A percentile compares a stretch with the other conserved stretches of the same genome.
Evolutionary conservation across 1,284 basidiomycete genomes (phyloP).

Genomic region (Cryptococcus depauperatus): DNA sequence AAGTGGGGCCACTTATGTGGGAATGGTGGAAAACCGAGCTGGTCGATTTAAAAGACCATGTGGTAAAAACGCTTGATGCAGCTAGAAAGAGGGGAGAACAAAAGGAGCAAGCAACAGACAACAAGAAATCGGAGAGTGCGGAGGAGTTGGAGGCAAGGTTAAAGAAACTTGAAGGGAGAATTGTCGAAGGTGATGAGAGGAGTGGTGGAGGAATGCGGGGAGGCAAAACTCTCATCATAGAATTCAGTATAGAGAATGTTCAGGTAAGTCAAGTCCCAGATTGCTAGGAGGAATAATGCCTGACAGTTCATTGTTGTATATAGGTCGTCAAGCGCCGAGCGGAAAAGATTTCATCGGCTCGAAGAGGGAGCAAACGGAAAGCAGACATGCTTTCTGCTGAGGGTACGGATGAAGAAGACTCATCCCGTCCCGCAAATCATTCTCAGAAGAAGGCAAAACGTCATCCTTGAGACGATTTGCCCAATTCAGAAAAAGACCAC

Average conservation of each 20-base stretch:
- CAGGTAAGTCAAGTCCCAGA: conserved; percentile 52
- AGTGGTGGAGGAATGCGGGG: conserved; percentile 43
- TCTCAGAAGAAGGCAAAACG: conserved; percentile 1
- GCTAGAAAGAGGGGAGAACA: conserved; percentile 22
- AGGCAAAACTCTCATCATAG: conserved; percentile 66
- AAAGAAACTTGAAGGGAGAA: conserved; percentile 39
- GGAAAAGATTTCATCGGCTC: conserved; percentile 30
- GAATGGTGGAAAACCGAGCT: conserved; percentile 79
- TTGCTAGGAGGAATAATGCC: background rate
- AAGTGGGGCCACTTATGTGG: conserved; percentile 57
- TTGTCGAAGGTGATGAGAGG: conserved; percentile 34
- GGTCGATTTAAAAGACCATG: conserved; percentile 56
- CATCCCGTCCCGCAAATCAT: background rate
- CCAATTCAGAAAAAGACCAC: conserved; percentile 7
- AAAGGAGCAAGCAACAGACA: conserved; percentile 37
- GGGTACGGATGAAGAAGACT: conserved; percentile 21
- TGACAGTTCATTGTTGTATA: background rate
- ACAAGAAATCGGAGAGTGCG: conserved; percentile 33
- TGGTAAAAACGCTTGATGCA: conserved; percentile 48
- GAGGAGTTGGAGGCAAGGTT: conserved; percentile 47
- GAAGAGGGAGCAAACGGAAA: conserved; percentile 17
- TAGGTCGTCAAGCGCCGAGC: conserved; percentile 43
- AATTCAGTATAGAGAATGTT: conserved; percentile 89
- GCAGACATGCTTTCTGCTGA: conserved; percentile 15
- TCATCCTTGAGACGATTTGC: too few species aligned